Base-by-base conservation (phyloP, 2,329 filamentous ascomycete species). In the Pseudogymnoascus sp. region DNA sequence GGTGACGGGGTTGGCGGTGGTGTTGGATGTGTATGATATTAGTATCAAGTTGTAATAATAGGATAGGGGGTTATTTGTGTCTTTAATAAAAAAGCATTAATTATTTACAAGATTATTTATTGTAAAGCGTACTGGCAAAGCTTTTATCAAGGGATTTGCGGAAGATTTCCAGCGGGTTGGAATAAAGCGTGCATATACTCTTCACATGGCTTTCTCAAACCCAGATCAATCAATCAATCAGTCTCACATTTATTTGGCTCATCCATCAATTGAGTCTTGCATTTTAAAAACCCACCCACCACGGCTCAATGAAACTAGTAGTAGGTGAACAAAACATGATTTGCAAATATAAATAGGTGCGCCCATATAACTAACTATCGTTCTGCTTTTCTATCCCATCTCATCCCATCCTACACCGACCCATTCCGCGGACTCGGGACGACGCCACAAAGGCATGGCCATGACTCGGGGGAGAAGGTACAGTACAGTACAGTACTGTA, bases 1-100 rank as follows among this genome's bases (percentile, higher is more conserved):
- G 0, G 64, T 97, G 47, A 88, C 89, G 0, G 82, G 74, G 0
- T 71, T 90, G 57, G 93, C 91, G 1, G 74, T 93, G 12, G 77
- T 72, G 1, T 72, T 93, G 64, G 88, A 93, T 71, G 68, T 74
- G 59, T 84, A 79, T 67, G 75, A 89, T 68, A 77, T 92, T 6
- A 88, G 84, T 18, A 85, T 92, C 68, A 91, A 90, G 73, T 70
- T 92, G 58, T 90, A 75, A 69, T 39, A 14, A 14, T 6, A n/a
- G 12, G 22, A 25, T 25, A 4, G 22, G 22, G 22, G 22, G 3
- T 25, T 25, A 5, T 25, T 25, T 25, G 22, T 25, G 22, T 25
- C 4, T 5, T 25, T 25, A 25, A 25, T 58, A 38, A 8, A 36
- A 58, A 58, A n/a, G 18, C 22, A 36, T 36, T 38, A 58, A 20